Evolutionary conservation across 768 basidiomycete genomes (phyloP), one percentile per base, ranked within the genome.

Genomic region (Russula compacta): DNA sequence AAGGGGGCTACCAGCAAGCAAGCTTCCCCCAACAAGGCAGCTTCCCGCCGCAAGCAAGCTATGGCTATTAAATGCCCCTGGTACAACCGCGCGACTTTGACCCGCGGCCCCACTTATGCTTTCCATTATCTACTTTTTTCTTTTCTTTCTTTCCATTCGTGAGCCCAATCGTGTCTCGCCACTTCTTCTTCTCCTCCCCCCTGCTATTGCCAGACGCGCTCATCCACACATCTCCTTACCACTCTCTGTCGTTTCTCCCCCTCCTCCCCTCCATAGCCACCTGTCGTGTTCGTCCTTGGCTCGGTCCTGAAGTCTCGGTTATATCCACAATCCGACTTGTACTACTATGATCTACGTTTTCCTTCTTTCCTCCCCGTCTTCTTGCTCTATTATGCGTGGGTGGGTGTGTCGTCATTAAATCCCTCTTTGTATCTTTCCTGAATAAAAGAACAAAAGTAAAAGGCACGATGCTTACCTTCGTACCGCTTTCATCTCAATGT

Each of bases 271-370:
- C 24, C n/a, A 68, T 69, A 72, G 73, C 73, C 73, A 73, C 73
- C 71, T 64, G 74, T 77, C 75, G 73, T 72, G 70, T 71, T 72
- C 68, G 70, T 73, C 67, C 70, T 66, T 68, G 73, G 73, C 71
- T 73, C 73, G 72, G 56, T 66, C 72, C 68, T 69, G 59, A 61
- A 68, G 71, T 73, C 73, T 74, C 71, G 72, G 73, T 74, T 67
- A 69, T 69, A 71, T 61, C 70, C 69, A 71, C 72, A 71, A 74
- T 73, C 72, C 75, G 72, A 71, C 73, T 70, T 78, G 77, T 78
- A 78, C 76, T 76, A 75, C 69, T 78, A 76, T 71, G 72, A 69
- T 24, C 46, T 42, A 47, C 53, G 46, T 36, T 65, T 52, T 47
- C 55, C 43, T 19, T 48, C n/a, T 51, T 54, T 46, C 46, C 40